These are phyloP conservation scores for Calocybe cyanea DNA, from an alignment of 768 basidiomycete species.

Conservation along the genomic window DNA sequence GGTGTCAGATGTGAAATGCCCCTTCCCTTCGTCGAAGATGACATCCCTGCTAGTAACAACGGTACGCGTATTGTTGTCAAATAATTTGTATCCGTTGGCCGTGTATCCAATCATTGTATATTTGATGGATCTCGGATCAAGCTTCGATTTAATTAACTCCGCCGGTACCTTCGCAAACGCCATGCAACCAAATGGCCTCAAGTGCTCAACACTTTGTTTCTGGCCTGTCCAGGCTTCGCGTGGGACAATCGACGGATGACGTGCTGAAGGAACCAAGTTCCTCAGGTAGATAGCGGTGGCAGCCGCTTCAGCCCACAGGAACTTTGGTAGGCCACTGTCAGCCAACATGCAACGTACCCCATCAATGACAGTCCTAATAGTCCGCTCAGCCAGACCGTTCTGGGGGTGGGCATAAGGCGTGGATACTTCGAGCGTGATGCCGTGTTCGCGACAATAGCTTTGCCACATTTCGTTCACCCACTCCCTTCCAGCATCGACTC, in stretches of 20 bases:
- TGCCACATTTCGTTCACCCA: background rate
- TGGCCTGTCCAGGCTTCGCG: background rate
- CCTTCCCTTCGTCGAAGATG: background rate
- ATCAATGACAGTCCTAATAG: background rate
- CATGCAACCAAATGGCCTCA: background rate
- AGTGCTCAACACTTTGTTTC: background rate
- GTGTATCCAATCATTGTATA: background rate
- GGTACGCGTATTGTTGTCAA: background rate
- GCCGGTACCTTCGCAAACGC: background rate
- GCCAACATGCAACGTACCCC: background rate
- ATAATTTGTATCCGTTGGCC: slow-evolving; percentile 7
- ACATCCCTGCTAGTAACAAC: background rate
- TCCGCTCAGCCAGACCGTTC: background rate
- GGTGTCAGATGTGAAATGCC: background rate
- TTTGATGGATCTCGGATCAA: background rate
- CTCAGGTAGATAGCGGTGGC: background rate
- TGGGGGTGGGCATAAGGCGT: background rate
- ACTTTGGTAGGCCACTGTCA: background rate
- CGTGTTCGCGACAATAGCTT: background rate
- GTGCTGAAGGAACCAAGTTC: background rate
- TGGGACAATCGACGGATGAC: background rate
- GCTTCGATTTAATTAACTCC: background rate
- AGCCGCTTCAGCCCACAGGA: background rate
- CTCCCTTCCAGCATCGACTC: background rate
- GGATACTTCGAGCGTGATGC: background rate